Evolutionary conservation across 805 yeast genomes (phyloP).

Genomic region (Wickerhamiella australiensis): DNA sequence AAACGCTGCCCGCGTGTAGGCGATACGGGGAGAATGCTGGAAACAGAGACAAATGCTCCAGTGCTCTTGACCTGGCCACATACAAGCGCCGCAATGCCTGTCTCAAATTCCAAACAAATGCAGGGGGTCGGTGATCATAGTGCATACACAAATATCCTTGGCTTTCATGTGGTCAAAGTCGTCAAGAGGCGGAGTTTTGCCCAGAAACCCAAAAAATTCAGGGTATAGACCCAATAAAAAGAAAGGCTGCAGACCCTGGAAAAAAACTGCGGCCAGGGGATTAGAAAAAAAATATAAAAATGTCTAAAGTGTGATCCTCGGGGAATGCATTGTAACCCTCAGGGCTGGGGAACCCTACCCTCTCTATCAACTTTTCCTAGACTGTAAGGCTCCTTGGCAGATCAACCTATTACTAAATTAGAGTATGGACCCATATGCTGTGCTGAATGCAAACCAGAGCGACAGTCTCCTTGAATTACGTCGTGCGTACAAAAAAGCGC

Average conservation of each 20-base stretch:
- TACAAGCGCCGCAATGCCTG: not conserved
- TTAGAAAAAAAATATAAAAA: too few relatives aligned
- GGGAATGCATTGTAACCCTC: too few relatives aligned
- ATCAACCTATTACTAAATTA: not conserved
- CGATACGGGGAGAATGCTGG: too few relatives aligned
- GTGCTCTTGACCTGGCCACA: not conserved
- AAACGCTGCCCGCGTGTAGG: too few relatives aligned
- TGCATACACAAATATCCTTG: not conserved
- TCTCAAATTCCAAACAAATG: conserved; percentile 2
- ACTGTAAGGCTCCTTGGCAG: too few relatives aligned
- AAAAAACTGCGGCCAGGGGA: too few relatives aligned
- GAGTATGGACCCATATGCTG: conserved; percentile 2
- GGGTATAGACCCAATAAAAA: not conserved
- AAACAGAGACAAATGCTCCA: too few relatives aligned
- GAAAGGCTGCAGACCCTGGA: not conserved
- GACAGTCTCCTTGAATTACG: conserved; percentile 34
- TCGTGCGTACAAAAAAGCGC: conserved; percentile 47
- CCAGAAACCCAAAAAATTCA: not conserved
- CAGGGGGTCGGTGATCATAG: conserved; percentile 3
- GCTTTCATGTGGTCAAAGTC: not conserved
- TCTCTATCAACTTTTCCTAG: too few relatives aligned
- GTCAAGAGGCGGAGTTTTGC: not conserved
- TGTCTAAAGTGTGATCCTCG: too few relatives aligned
- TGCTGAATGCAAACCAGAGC: not conserved
- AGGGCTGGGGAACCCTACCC: too few relatives aligned